Evolutionary conservation across 2,329 filamentous ascomycete genomes (phyloP).

Genomic region (Paecilomyces formosus): DNA sequence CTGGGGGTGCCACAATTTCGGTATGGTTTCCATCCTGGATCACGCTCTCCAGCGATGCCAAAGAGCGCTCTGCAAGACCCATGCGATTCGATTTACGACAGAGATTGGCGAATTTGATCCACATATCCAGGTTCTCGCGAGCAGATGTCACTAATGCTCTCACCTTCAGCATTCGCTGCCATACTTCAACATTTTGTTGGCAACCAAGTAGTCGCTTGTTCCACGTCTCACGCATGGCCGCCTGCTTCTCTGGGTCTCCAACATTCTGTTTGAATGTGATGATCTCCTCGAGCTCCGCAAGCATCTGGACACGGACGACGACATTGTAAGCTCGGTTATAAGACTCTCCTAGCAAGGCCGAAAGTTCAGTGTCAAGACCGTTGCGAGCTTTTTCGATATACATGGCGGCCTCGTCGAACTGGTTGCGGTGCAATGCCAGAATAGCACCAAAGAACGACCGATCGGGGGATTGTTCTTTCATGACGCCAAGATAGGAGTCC

Average conservation of each 20-base stretch:
- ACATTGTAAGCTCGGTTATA: slow-evolving; percentile 97
- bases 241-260: slow-evolving; percentile 74
- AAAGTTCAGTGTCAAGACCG: slow-evolving; percentile 89
- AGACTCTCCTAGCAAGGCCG: slow-evolving; percentile 92
- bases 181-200: slow-evolving; percentile 94
- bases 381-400: slow-evolving; percentile 91
- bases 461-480: slow-evolving; percentile 90
- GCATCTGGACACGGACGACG: slow-evolving; percentile 98
- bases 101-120: slow-evolving; percentile 98
- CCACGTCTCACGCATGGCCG: slow-evolving; percentile 89
- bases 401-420: slow-evolving; percentile 81
- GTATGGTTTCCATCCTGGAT: slow-evolving; percentile 43
- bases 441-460: slow-evolving; percentile 97
- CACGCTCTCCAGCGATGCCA: slow-evolving; percentile 79
- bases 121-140: slow-evolving; percentile 95
- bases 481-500: slow-evolving; percentile 92
- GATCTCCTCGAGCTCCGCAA: slow-evolving; percentile 95
- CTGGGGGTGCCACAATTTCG: slow-evolving; percentile 48
- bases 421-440: slow-evolving; percentile 86
- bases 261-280: slow-evolving; percentile 92
- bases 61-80: slow-evolving; percentile 88
- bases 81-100: slow-evolving; percentile 94
- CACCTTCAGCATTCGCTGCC: slow-evolving; percentile 96
- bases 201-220: slow-evolving; percentile 91
- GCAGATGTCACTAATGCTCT: slow-evolving; percentile 86